Conservation (phyloP, 176 grass and related monocot species). For the Stipa capillata region DNA sequence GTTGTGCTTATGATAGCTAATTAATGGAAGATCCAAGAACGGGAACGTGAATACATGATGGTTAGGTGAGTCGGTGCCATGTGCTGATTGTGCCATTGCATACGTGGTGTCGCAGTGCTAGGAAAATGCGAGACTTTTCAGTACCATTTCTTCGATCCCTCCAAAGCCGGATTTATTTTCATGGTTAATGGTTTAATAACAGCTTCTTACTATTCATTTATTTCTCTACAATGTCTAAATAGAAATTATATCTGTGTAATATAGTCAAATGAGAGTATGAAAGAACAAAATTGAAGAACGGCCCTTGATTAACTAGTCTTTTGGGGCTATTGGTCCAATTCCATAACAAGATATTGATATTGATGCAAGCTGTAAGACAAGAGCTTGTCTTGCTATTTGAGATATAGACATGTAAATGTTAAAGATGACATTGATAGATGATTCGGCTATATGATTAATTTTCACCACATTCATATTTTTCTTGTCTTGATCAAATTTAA, state of each 20-base stretch:
- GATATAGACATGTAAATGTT: background rate
- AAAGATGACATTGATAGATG: background rate
- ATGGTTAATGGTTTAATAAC: background rate
- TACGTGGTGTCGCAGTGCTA: background rate
- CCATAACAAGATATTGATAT: background rate
- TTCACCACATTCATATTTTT: background rate
- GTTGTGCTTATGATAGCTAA: background rate
- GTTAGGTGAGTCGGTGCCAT: slow-evolving; percentile 13
- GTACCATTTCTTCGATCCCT: background rate
- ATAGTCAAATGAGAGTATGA: background rate
- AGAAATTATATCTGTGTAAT: background rate
- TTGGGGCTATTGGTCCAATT: background rate
- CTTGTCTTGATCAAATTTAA: background rate
- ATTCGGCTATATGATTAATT: background rate
- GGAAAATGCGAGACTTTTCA: background rate
- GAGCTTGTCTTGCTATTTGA: background rate
- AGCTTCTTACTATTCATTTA: background rate
- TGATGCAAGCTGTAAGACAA: background rate
- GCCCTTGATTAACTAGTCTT: background rate
- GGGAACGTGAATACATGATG: background rate
- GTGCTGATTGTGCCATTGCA: background rate
- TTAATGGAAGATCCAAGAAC: background rate
- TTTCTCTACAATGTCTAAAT: background rate
- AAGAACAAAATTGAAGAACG: background rate
- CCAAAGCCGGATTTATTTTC: background rate